phyloP scores from a whole-genome alignment of 2,329 filamentous ascomycete genomes.

The Trichoderma citrinoviride region DNA sequence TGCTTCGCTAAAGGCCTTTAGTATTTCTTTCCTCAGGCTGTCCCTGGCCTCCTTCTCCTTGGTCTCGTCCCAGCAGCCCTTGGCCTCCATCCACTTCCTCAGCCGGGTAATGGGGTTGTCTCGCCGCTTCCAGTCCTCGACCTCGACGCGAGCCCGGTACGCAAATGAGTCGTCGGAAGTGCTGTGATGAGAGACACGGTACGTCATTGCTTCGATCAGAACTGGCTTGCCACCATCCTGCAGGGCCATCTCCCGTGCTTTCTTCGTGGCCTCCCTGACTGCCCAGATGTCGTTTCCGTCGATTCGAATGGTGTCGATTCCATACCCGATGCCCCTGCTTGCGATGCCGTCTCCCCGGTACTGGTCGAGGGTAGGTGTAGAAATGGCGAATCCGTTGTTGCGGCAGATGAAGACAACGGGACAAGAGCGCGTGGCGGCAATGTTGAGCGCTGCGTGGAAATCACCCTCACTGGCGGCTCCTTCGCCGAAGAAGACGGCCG shows the following conservation, averaged over 20 bases:
- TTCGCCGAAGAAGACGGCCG: slow-evolving; percentile 85
- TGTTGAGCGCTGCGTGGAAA: slow-evolving; percentile 88
- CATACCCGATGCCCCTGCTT: slow-evolving; percentile 80
- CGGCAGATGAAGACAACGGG: slow-evolving; percentile 87
- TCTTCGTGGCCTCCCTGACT: slow-evolving; percentile 74
- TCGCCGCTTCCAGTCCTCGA: slow-evolving; percentile 90
- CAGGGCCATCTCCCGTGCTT: slow-evolving; percentile 75
- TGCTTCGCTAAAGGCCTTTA: slow-evolving; percentile 80
- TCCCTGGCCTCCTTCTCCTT: slow-evolving; percentile 72
- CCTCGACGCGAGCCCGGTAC: slow-evolving; percentile 88
- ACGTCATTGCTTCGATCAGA: slow-evolving; percentile 93
- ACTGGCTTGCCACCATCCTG: slow-evolving; percentile 78
- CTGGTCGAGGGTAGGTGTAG: slow-evolving; percentile 83
- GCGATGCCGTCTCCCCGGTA: slow-evolving; percentile 91
- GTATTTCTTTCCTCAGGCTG: slow-evolving; percentile 66
- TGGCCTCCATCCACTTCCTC: slow-evolving; percentile 85
- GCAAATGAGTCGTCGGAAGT: slow-evolving; percentile 97
- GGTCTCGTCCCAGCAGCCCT: slow-evolving; percentile 79
- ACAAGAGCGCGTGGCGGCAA: slow-evolving; percentile 83
- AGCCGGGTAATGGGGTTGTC: slow-evolving; percentile 85
- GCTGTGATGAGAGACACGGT: slow-evolving; percentile 96
- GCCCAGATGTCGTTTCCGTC: slow-evolving; percentile 96
- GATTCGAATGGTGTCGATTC: slow-evolving; percentile 88
- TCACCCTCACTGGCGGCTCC: slow-evolving; percentile 88
- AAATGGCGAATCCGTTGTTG: slow-evolving; percentile 91